Evolutionary conservation across 257 asterid genomes (phyloP).

Genomic region (Rauvolfia tetraphylla): DNA sequence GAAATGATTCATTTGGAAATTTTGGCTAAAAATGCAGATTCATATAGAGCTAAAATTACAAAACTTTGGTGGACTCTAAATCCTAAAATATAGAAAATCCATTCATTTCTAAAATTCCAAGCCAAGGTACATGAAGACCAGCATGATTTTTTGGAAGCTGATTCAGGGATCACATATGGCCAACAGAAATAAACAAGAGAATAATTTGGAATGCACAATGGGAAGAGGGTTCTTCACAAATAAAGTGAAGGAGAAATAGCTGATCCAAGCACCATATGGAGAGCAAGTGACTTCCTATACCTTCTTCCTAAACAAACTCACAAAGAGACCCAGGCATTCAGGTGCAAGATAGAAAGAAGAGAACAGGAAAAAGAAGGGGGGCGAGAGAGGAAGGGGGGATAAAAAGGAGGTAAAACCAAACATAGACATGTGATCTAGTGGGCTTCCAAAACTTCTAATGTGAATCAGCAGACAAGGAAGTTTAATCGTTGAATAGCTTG

Average conservation of each 20-base stretch:
- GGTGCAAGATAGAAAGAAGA: neutral
- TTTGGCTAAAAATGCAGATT: neutral
- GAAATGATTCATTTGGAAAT: neutral
- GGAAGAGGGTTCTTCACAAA: neutral
- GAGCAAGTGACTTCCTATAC: neutral
- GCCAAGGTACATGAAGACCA: neutral
- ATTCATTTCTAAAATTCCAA: neutral
- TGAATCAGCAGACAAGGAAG: neutral
- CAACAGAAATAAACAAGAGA: neutral
- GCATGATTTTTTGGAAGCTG: neutral
- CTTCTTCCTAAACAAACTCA: neutral
- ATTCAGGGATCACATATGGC: neutral
- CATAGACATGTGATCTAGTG: neutral
- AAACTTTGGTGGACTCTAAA: neutral
- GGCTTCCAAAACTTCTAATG: neutral
- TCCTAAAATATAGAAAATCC: neutral
- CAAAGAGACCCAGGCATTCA: neutral
- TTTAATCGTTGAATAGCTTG: neutral
- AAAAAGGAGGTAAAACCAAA: neutral
- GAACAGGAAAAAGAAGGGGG: no score
- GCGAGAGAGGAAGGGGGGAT: no score
- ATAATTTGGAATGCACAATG: neutral
- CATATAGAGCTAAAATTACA: neutral
- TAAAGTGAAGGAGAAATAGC: neutral
- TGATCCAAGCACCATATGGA: neutral